phyloP scores from a whole-genome alignment of 495 filamentous ascomycete species.

The Penicillium pulvis region DNA sequence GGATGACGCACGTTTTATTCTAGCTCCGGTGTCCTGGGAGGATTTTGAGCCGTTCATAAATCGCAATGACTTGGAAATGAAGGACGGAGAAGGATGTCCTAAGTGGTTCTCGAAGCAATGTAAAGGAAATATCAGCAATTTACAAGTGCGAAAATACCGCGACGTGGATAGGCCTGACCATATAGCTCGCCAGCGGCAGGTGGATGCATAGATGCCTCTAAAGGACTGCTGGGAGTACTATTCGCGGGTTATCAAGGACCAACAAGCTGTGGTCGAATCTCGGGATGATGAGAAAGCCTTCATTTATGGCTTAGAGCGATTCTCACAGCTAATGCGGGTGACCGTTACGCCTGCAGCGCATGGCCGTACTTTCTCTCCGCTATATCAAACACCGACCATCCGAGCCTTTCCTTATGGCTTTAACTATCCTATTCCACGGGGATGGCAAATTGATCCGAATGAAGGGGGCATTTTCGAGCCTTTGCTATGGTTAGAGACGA shows the following conservation, averaged over 20 bases:
- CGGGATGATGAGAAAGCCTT: conserved; percentile 24
- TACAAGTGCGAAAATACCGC: conserved; percentile 12
- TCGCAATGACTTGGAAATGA: not conserved
- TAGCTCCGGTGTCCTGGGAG: conserved; percentile 3
- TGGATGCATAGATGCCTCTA: conserved; percentile 14
- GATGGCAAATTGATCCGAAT: conserved; percentile 20
- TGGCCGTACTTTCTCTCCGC: conserved; percentile 28
- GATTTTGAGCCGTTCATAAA: not conserved
- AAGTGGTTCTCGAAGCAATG: conserved; percentile 23
- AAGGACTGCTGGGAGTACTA: conserved; percentile 26
- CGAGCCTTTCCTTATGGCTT: conserved; percentile 32
- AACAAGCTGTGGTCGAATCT: conserved; percentile 21
- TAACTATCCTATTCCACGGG: conserved; percentile 33
- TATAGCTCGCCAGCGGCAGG: conserved; percentile 13
- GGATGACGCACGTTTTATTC: conserved; percentile 20
- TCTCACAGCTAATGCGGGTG: conserved; percentile 26
- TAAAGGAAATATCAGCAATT: conserved; percentile 15
- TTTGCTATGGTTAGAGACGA: conserved; percentile 8
- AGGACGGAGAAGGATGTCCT: conserved; percentile 24
- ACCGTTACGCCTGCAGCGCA: conserved; percentile 34
- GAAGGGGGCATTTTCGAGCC: conserved; percentile 5
- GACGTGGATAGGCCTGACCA: conserved; percentile 22
- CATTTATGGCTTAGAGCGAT: conserved; percentile 26
- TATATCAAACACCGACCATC: conserved; percentile 38
- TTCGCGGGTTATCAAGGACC: conserved; percentile 20